Base-by-base conservation (phyloP, 768 basidiomycete genomes). In the Amylocystis lapponica region DNA sequence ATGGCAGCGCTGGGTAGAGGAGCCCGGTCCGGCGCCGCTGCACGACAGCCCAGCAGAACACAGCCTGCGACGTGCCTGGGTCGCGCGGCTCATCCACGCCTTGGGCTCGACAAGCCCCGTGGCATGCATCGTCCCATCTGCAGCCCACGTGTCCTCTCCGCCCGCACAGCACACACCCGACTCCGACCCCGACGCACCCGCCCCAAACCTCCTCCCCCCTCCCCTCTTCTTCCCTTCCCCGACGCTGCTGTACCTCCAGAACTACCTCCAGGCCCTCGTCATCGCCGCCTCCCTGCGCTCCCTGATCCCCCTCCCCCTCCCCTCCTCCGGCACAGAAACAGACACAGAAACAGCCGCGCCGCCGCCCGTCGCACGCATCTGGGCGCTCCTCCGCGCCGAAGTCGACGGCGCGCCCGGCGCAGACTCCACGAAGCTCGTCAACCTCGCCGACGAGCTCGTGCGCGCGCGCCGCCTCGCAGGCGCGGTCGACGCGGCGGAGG, bases 391-490 rank as follows among this genome's bases (percentile, higher is more conserved):
- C 17, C 69, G 69, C 47, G 61, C 68, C 14, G 82, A 84, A 50
- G 72, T 85, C 33, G 61, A 70, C 2, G 68, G 64, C 31, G 61
- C 61, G 27, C 41, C 62, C 1, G 60, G 48, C n/a, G 48, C 61
- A 16, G 54, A 59, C 12, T 59, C 63, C 16, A 80, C 79, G 14
- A 83, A 81, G 53, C 58, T 86, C 27, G 57, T 79, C 35, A 79
- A 87, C 56, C 73, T 88, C 20, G 82, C 80, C 1, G 86, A 87
- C 54, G 86, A 88, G 56, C 78, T 87, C 34, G 58, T 86, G 23
- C 78, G 73, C 19, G 76, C 76, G 5, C 71, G 71, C 23, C 56
- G 63, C 16, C 56, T 48, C 19, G 45, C 50, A 19, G 47, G 36
- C 5, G 33, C 41, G 47, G 36, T 52, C 2, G 38, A 66, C 16